Conservation (phyloP, 2,329 filamentous ascomycete species). For the Triangularia setosa region DNA sequence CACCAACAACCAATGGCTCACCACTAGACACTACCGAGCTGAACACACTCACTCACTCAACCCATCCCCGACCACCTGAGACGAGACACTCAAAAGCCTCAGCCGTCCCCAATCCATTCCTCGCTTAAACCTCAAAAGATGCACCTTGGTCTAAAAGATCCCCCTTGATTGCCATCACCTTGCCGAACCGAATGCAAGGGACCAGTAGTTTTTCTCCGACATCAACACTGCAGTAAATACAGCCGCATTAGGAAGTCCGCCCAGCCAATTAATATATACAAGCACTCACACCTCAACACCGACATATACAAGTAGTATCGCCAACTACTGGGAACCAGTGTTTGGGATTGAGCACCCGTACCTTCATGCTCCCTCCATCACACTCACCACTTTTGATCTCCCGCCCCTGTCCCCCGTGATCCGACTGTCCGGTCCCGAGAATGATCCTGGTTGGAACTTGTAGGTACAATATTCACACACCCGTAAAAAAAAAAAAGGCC, state of each 20-base stretch:
- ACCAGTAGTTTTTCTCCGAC: not conserved
- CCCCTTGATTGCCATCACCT: not conserved
- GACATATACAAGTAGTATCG: not conserved
- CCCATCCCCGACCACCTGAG: not conserved
- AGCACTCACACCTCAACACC: not conserved
- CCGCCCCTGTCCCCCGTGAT: not conserved
- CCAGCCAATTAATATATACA: constrained; percentile 8
- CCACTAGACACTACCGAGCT: not conserved
- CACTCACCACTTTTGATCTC: not conserved
- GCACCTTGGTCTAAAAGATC: not conserved
- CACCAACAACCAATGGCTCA: not conserved
- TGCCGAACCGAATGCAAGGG: not conserved
- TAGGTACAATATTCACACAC: not conserved
- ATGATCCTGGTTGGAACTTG: not conserved
- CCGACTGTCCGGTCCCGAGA: not conserved
- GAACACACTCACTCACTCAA: not conserved
- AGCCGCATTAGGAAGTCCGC: constrained; percentile 1
- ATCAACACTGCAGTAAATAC: not conserved
- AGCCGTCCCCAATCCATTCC: not conserved
- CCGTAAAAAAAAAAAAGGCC: not conserved
- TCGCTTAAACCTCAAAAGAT: not conserved
- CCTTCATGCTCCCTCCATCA: not conserved
- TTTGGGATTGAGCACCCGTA: not conserved
- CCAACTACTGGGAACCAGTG: not conserved
- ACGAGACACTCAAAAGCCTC: not conserved